phyloP scores from a whole-genome alignment of 208 protist species.

The Lotmaria passim region DNA sequence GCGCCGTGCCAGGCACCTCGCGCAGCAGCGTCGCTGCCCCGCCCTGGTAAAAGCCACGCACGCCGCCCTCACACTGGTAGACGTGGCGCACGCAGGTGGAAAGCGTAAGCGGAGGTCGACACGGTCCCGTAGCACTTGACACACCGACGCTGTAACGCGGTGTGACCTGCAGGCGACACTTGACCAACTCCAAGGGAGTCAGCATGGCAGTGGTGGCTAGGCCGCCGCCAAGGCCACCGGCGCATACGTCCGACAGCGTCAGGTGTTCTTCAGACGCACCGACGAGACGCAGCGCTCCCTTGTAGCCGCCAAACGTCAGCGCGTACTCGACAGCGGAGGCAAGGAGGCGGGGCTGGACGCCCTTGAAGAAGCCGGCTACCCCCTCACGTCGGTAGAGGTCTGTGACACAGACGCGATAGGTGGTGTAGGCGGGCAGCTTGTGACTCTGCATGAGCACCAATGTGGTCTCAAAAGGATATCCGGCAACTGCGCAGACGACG shows the following conservation, averaged over 20 bases:
- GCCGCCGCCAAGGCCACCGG: conserved; percentile 60
- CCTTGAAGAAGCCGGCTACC: conserved; percentile 63
- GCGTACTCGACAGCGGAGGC: conserved; percentile 70
- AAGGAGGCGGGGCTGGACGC: conserved; percentile 58
- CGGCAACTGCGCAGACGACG: conserved; percentile 54
- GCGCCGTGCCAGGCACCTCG: conserved; percentile 74
- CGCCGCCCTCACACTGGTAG: conserved; percentile 28
- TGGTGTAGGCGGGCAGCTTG: conserved; percentile 34
- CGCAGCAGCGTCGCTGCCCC: conserved; percentile 58
- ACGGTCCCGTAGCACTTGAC: conserved; percentile 8
- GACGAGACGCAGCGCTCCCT: conserved; percentile 44
- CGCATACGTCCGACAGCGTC: conserved; percentile 28
- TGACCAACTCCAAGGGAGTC: conserved; percentile 81
- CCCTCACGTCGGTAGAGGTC: conserved; percentile 54
- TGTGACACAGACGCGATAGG: conserved; percentile 48
- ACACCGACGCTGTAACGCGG: conserved; percentile 2
- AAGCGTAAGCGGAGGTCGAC: conserved; percentile 37
- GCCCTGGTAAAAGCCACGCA: conserved; percentile 66
- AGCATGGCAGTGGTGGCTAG: conserved; percentile 58
- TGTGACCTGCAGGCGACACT: conserved; percentile 73
- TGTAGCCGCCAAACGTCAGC: conserved; percentile 67
- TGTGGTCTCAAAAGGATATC: conserved; percentile 83
- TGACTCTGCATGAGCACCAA: conserved; percentile 82
- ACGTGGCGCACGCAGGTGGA: conserved; percentile 26
- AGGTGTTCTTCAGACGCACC: conserved; percentile 46